Percentiles rank a stretch among this genome's conserved stretches.
Conservation (phyloP, 306 rosid genomes). For the Casuarina glauca region DNA sequence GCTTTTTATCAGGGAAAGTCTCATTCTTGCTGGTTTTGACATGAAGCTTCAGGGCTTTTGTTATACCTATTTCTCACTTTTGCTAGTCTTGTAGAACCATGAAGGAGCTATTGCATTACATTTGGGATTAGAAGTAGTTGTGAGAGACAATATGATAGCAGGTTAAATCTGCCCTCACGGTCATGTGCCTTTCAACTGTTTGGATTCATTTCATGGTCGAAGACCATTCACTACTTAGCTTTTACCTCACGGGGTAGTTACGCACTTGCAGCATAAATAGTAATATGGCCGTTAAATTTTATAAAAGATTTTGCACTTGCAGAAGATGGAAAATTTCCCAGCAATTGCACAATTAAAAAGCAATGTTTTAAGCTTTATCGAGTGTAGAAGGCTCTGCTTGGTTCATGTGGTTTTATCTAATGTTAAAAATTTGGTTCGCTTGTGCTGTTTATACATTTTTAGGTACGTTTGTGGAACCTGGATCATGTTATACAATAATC, state of each 20-base stretch:
- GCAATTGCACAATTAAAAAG: background rate
- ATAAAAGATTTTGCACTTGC: background rate
- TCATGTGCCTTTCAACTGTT: background rate
- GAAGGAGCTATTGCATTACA: background rate
- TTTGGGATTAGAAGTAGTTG: background rate
- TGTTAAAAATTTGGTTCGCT: conserved; percentile 10
- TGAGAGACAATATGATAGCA: background rate
- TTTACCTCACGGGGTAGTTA: background rate
- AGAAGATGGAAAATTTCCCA: background rate
- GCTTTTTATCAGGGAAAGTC: background rate
- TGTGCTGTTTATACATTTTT: conserved; percentile 7
- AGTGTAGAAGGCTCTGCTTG: background rate
- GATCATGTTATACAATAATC: background rate
- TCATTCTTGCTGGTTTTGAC: background rate
- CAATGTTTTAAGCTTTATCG: background rate
- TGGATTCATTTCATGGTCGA: background rate
- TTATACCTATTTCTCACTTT: background rate
- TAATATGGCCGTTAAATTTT: background rate
- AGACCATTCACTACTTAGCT: background rate
- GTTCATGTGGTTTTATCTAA: background rate
- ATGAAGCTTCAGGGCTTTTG: background rate
- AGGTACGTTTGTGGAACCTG: conserved; percentile 8
- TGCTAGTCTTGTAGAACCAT: background rate
- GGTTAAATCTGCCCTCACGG: background rate
- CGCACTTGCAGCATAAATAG: background rate